A percentile compares a stretch with the other conserved stretches of the same genome.
Conservation (phyloP, 2,329 filamentous ascomycete genomes). For the Zymoseptoria passerinii region DNA sequence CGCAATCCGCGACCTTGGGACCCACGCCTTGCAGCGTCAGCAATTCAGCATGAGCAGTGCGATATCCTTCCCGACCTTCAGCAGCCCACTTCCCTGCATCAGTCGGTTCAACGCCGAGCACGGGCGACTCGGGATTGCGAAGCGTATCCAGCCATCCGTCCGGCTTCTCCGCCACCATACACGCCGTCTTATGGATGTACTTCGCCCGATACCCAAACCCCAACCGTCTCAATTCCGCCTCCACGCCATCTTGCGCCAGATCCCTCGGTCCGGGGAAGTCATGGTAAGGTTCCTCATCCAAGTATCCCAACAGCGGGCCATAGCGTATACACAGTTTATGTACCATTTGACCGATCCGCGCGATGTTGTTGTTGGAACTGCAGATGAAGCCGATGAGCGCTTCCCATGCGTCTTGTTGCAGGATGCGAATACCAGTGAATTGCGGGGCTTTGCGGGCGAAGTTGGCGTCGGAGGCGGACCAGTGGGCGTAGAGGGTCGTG, state of each 20-base stretch:
- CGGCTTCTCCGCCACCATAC: constrained; percentile 59
- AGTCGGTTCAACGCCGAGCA: constrained; percentile 42
- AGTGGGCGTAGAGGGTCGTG: constrained; percentile 68
- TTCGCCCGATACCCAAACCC: constrained; percentile 93
- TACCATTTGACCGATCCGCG: constrained; percentile 91
- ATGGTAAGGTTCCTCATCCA: constrained; percentile 60
- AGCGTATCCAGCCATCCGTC: constrained; percentile 68
- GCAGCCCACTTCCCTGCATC: constrained; percentile 42
- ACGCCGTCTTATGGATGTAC: constrained; percentile 81
- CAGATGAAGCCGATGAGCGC: constrained; percentile 91
- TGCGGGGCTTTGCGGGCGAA: constrained; percentile 79
- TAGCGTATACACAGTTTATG: constrained; percentile 85
- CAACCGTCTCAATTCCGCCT: constrained; percentile 67
- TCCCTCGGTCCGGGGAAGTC: constrained; percentile 75
- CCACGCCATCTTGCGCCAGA: constrained; percentile 66
- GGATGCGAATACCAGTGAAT: constrained; percentile 84
- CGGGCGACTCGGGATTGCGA: constrained; percentile 65
- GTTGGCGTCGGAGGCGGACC: constrained; percentile 77
- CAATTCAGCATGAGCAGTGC: constrained; percentile 69
- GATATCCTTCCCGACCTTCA: constrained; percentile 58
- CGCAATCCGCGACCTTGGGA: constrained; percentile 94
- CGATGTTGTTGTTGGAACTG: constrained; percentile 98
- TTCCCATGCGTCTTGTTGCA: constrained; percentile 95
- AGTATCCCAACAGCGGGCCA: constrained; percentile 62
- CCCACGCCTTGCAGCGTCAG: constrained; percentile 79